Percentiles rank a stretch among this genome's conserved stretches.
Conservation (phyloP, 2,329 filamentous ascomycete genomes). For the Fusarium longipes region DNA sequence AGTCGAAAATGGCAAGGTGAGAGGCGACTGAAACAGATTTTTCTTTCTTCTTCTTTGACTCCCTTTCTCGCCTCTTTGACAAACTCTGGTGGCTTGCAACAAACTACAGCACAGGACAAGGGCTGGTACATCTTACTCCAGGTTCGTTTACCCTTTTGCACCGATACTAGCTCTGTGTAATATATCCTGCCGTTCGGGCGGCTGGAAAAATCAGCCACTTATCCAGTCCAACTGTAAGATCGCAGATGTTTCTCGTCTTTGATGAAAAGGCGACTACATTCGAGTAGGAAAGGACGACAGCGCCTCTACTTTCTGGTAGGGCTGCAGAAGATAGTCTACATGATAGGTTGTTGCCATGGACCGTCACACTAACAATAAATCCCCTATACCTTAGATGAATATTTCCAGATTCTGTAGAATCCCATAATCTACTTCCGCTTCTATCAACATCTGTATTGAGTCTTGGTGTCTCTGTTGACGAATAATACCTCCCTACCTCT, state of each 20-base stretch:
- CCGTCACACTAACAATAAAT: slow-evolving; percentile 5
- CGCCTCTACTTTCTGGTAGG: slow-evolving; percentile 17
- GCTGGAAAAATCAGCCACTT: slow-evolving; percentile 15
- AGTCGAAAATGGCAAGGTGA: slow-evolving; percentile 3
- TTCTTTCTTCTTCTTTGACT: not conserved
- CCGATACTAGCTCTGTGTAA: slow-evolving; percentile 10
- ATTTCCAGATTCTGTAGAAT: slow-evolving; percentile 15
- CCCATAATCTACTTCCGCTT: not conserved
- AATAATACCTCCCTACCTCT: not conserved
- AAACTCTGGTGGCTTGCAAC: not conserved
- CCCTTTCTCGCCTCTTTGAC: not conserved
- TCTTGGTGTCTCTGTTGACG: not conserved
- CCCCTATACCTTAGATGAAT: slow-evolving; percentile 15
- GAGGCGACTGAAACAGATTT: slow-evolving; percentile 8
- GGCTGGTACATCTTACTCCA: slow-evolving; percentile 9
- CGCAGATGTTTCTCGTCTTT: slow-evolving; percentile 2
- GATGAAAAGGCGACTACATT: slow-evolving; percentile 20
- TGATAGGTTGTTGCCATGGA: slow-evolving; percentile 17
- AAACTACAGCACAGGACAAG: slow-evolving; percentile 3
- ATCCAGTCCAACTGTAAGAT: slow-evolving; percentile 16
- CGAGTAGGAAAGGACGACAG: slow-evolving; percentile 6
- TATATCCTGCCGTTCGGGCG: slow-evolving; percentile 22
- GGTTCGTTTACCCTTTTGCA: slow-evolving; percentile 18
- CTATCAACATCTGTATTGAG: slow-evolving; percentile 7
- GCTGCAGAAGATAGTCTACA: slow-evolving; percentile 6